phyloP scores from a whole-genome alignment of 129 eudicot genomes.

The Saussurea involucrata region DNA sequence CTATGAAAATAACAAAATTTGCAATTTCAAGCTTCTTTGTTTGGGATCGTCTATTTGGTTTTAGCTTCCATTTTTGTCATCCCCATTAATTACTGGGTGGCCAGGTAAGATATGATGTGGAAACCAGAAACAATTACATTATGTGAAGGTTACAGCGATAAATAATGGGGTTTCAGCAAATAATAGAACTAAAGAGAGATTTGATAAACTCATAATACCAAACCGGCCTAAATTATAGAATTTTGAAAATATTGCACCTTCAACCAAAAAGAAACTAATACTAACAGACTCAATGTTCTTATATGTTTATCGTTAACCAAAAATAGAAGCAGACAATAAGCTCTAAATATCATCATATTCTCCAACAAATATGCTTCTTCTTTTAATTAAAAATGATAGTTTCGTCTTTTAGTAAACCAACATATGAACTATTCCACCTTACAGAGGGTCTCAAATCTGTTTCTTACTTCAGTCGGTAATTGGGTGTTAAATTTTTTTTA shows the following conservation, averaged over 20 bases:
- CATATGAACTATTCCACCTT: background rate
- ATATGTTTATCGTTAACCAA: background rate
- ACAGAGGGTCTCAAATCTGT: background rate
- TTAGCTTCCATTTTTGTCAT: background rate
- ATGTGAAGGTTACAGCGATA: background rate
- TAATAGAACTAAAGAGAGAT: background rate
- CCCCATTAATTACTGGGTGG: background rate
- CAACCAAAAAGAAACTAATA: background rate
- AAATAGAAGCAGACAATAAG: background rate
- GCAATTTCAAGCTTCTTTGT: background rate
- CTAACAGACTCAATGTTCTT: background rate
- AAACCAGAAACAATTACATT: background rate
- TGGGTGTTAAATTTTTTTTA: background rate
- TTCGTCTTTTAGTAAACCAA: background rate
- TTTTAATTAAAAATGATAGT: background rate
- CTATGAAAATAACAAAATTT: background rate
- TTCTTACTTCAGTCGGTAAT: background rate
- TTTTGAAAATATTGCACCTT: background rate
- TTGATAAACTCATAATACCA: background rate
- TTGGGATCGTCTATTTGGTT: background rate
- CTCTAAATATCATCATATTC: background rate
- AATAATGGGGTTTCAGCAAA: background rate
- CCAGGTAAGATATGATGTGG: background rate
- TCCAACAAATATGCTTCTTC: background rate
- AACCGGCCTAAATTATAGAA: background rate